Evolutionary conservation across 2,329 filamentous ascomycete species (phyloP), one percentile per base, ranked within the genome.

Genomic region (Graphium sp.): DNA sequence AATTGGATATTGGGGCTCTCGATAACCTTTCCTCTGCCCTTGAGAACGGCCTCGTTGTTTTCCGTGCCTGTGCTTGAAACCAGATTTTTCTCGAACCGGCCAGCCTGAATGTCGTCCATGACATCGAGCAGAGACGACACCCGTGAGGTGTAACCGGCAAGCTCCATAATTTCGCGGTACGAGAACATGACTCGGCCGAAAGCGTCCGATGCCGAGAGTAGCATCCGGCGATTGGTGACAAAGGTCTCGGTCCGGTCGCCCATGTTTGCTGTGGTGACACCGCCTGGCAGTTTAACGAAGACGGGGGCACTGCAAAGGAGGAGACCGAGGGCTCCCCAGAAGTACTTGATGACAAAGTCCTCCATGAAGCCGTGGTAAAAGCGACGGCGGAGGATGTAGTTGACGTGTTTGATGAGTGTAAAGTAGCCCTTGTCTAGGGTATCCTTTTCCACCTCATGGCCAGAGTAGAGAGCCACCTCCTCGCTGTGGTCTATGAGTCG

Each of bases 321-420:
- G 37, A 98, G 64, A 2, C 89, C 89, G 24, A 98, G 53, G 3
- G 89, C 87, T 22, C 89, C 89, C 89, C 89, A 98, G 54, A 95
- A 89, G 49, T 98, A 98, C 53, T 98, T 98, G 53, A 98, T 93
- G 33, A 95, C 83, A 52, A 94, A 98, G 50, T 98, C 89, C 49
- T 98, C 89, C 87, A 95, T 94, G 44, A 98, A 77, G n/a, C 85
- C 87, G 49, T 98, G 87, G 50, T 95, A 95, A 49, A 98, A 80
- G 27, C 89, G 72, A 36, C 82, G 66, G 22, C 85, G 69, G 35
- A 98, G 56, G 38, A 95, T 94, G 45, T 92, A 76, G 52, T 98
- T 98, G 47, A 98, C 87, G 53, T 98, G 89, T 55, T 94, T 95
- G 58, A 98, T 98, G 21, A 98, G 64, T 2, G 89, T 98, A 47